A percentile compares a stretch with the other conserved stretches of the same genome.
phyloP scores from a whole-genome alignment of 768 basidiomycete genomes.

The Chalciporus sphaerocephalus region DNA sequence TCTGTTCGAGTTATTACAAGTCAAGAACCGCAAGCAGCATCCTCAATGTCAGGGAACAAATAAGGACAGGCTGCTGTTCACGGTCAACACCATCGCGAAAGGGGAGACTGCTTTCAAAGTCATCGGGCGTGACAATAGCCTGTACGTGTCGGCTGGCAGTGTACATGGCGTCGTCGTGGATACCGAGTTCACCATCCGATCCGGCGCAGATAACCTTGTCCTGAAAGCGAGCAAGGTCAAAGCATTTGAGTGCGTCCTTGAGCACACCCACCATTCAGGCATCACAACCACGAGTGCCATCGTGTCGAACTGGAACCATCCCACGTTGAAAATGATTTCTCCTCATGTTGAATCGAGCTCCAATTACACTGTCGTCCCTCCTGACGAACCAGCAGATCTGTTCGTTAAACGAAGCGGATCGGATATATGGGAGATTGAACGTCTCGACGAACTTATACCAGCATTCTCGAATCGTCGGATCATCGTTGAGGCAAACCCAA shows the following conservation, averaged over 20 bases:
- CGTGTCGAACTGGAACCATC: conserved; percentile 13
- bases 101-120: conserved; percentile 17
- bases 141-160: conserved; percentile 16
- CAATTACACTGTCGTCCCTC: conserved; percentile 7
- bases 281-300: conserved; percentile 6
- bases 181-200: conserved; percentile 12
- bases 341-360: background rate
- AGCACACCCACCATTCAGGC: background rate
- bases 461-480: conserved; percentile 4
- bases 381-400: conserved; percentile 8
- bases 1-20: conserved; percentile 10
- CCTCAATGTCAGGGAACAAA: conserved; percentile 20
- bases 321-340: conserved; percentile 8
- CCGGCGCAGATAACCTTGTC: background rate
- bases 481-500: conserved; percentile 1
- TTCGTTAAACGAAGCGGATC: background rate
- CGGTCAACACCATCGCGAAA: conserved; percentile 14
- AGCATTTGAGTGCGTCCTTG: conserved; percentile 14
- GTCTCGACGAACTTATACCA: conserved; percentile 12
- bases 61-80: conserved; percentile 16
- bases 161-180: conserved; percentile 15
- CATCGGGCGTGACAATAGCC: background rate
- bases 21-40: conserved; percentile 7
- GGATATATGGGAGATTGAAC: conserved; percentile 14
- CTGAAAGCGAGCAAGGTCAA: conserved; percentile 13